phyloP scores from a whole-genome alignment of 1,284 basidiomycete species.

The Austroboletus novae-zelandiae region DNA sequence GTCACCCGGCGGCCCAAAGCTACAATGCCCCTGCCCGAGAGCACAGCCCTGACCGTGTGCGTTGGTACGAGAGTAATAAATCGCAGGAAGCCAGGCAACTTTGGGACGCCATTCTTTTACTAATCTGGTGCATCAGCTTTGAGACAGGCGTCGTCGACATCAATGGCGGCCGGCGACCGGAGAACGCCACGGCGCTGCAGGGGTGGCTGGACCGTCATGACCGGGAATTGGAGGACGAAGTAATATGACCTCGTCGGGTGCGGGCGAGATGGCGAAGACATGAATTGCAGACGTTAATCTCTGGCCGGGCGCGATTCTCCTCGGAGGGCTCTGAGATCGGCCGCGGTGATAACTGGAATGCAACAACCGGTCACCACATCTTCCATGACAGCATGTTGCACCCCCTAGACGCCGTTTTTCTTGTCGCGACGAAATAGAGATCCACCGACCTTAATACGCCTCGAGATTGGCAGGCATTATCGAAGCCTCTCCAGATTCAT shows the following conservation, averaged over 20 bases:
- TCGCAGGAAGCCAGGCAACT: conserved; percentile 22
- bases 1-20: not conserved
- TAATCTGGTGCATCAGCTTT: conserved; percentile 16
- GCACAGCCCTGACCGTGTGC: conserved; percentile 5
- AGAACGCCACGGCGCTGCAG: conserved; percentile 19
- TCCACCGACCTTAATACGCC: conserved; percentile 19
- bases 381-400: conserved; percentile 15
- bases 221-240: conserved; percentile 5
- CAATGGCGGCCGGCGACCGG: conserved; percentile 13
- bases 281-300: conserved; percentile 23
- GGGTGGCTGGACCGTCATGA: conserved; percentile 1
- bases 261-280: conserved; percentile 13
- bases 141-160: conserved; percentile 2
- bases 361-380: conserved; percentile 4
- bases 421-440: conserved; percentile 12
- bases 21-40: not conserved
- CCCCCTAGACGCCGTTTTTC: conserved; percentile 21
- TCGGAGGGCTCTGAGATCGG: conserved; percentile 26
- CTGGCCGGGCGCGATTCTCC: conserved; percentile 20
- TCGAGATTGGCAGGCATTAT: conserved; percentile 27
- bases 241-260: conserved; percentile 26
- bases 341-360: conserved; percentile 24
- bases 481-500: conserved; percentile 21
- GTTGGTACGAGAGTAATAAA: conserved; percentile 19
- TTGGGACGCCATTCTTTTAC: conserved; percentile 20